phyloP scores from a whole-genome alignment of 148 eudicot genomes.

The Heliamphora exappendiculata region DNA sequence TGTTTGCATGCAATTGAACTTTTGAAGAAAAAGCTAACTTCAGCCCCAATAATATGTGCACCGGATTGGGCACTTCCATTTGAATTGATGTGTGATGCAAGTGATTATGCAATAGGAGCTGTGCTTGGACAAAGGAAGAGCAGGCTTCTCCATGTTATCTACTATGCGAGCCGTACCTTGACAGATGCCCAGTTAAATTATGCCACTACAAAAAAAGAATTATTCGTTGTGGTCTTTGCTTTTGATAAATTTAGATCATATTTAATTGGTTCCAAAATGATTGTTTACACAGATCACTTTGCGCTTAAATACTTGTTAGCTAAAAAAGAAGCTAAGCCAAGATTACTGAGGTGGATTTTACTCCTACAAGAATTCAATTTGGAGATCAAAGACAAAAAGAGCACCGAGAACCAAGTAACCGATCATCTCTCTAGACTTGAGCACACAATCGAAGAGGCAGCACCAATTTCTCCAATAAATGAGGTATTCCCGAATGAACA shows the following conservation, averaged over 20 bases:
- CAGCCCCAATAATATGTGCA: neutral
- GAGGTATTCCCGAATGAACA: neutral
- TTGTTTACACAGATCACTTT: neutral
- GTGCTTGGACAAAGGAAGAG: no score
- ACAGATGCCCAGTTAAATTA: no score
- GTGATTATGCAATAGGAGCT: no score
- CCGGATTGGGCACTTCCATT: neutral
- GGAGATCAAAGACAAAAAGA: neutral
- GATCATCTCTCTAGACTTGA: neutral
- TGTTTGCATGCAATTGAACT: neutral
- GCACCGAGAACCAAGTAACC: neutral
- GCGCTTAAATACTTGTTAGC: neutral
- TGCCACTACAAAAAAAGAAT: no score
- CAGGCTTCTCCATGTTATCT: no score
- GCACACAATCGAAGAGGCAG: neutral
- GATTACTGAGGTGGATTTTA: neutral
- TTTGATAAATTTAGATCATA: no score
- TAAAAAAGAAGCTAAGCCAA: conserved; percentile 8
- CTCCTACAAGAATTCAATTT: conserved; percentile 2
- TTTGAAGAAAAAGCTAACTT: neutral
- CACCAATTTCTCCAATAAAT: neutral
- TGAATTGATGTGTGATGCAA: neutral
- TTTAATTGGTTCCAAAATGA: neutral
- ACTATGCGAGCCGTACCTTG: no score
- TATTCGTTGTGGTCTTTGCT: no score